phyloP scores from a whole-genome alignment of 2,329 filamentous ascomycete species.

The Curvularia lunata region DNA sequence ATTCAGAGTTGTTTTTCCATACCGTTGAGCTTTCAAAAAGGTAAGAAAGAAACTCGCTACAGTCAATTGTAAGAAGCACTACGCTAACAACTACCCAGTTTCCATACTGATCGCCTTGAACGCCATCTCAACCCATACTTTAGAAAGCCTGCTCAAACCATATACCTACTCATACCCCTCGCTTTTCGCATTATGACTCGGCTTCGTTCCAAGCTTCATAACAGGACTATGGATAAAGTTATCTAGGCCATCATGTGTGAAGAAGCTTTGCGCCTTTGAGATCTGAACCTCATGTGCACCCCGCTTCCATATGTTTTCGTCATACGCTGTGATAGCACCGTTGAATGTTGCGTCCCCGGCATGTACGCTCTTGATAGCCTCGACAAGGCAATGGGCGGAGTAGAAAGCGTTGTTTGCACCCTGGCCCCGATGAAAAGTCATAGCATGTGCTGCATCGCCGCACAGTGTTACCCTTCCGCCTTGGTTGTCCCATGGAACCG shows the following conservation, averaged over 20 bases:
- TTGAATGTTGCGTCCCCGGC: conserved; percentile 10
- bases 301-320: conserved; percentile 36
- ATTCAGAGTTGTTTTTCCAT: too few relatives aligned
- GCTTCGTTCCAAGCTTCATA: conserved; percentile 39
- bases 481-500: conserved; percentile 43
- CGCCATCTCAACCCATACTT: not conserved
- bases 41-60: not conserved
- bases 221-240: conserved; percentile 41
- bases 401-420: conserved; percentile 48
- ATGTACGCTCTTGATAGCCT: conserved; percentile 31
- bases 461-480: conserved; percentile 44
- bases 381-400: conserved; percentile 40
- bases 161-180: conserved; percentile 30
- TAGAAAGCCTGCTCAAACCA: not conserved
- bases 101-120: not conserved
- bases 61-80: not conserved
- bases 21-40: not conserved
- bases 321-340: conserved; percentile 35
- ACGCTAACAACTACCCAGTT: not conserved
- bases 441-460: conserved; percentile 51
- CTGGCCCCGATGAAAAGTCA: conserved; percentile 51
- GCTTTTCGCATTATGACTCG: conserved; percentile 37
- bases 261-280: conserved; percentile 41
- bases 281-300: conserved; percentile 43
- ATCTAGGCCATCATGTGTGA: conserved; percentile 40